These are phyloP conservation scores for Cryptococcus deneoformans DNA, from an alignment of 1,284 basidiomycete species.

Conservation along the genomic window DNA sequence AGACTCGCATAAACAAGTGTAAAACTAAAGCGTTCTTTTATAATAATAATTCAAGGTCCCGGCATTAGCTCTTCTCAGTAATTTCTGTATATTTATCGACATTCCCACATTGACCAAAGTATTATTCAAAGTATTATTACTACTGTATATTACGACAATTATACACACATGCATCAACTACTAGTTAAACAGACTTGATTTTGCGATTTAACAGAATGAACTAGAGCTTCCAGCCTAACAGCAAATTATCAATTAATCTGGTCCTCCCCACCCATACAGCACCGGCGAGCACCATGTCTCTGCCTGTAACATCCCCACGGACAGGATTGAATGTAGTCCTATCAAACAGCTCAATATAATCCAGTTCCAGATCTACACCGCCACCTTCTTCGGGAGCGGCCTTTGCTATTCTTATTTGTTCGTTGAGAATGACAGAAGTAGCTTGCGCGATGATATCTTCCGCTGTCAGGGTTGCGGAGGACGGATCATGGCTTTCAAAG, in stretches of 20 bases:
- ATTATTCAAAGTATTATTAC: no score
- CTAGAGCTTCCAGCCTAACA: slow-evolving; percentile 58
- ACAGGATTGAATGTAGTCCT: slow-evolving; percentile 60
- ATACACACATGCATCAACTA: no score
- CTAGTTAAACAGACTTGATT: no score
- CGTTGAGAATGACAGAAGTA: slow-evolving; percentile 25
- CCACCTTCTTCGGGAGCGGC: slow-evolving; percentile 31
- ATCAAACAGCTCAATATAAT: slow-evolving; percentile 90
- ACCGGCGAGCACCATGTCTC: slow-evolving; percentile 76
- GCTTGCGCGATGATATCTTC: slow-evolving; percentile 56
- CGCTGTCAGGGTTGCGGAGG: slow-evolving; percentile 48
- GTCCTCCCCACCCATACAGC: slow-evolving; percentile 86
- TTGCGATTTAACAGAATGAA: not conserved
- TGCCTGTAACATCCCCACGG: slow-evolving; percentile 31
- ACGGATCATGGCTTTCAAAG: not conserved
- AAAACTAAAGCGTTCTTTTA: no score
- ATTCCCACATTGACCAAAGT: no score
- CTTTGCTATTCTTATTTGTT: slow-evolving; percentile 47
- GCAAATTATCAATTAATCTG: slow-evolving; percentile 88
- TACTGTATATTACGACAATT: no score
- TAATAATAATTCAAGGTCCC: no score
- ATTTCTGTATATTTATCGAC: no score
- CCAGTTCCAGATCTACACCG: slow-evolving; percentile 63
- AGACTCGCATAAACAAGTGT: not conserved
- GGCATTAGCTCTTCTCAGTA: no score